Base-by-base conservation (phyloP, 2,329 filamentous ascomycete species). In the Arthrocladium fulminans region DNA sequence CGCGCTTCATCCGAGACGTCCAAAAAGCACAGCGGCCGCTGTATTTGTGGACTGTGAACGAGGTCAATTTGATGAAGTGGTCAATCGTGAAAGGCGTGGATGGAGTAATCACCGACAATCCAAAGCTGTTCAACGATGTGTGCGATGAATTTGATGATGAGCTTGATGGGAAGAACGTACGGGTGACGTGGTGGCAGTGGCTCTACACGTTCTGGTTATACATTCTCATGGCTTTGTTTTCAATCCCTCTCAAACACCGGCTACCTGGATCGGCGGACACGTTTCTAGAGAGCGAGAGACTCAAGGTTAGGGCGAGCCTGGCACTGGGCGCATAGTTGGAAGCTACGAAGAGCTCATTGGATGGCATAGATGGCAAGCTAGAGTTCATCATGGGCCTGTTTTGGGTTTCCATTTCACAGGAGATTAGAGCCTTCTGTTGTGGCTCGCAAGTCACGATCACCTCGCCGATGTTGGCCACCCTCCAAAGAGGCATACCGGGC, bases 1-100 rank as follows among this genome's bases (percentile, higher is more conserved):
- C 65, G 8, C 67, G 70, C 9, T 92, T 96, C 67, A 66, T 88
- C 13, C 70, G 72, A 10, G 75, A 82, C 47, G 77, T 79, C 22
- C 74, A 74, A 51, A 63, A 68, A 41, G 68, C 71, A 1, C 68
- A 73, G 13, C 75, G 84, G 19, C 74, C 76, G 3, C 70, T 96
- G 3, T 82, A 84, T 58, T 76, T 80, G 0, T 97, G 90, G 90
- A 96, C 89, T 0, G 85, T 95, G 44, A 95, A 97, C 62, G 76
- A 84, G 12, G 76, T 79, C 53, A 72, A 74, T 43, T 77, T 80
- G 66, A 96, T 97, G 89, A 76, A 80, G 58, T 95, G 88, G 87
- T 76, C 80, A 54, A 79, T 94, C 27, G 66, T 73, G 23, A 68
- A 76, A 35, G 63, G 65, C 2, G 69, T 94, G 1, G 86, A 94